Conservation (phyloP, 2,329 filamentous ascomycete species). For the Thyridium curvatum region DNA sequence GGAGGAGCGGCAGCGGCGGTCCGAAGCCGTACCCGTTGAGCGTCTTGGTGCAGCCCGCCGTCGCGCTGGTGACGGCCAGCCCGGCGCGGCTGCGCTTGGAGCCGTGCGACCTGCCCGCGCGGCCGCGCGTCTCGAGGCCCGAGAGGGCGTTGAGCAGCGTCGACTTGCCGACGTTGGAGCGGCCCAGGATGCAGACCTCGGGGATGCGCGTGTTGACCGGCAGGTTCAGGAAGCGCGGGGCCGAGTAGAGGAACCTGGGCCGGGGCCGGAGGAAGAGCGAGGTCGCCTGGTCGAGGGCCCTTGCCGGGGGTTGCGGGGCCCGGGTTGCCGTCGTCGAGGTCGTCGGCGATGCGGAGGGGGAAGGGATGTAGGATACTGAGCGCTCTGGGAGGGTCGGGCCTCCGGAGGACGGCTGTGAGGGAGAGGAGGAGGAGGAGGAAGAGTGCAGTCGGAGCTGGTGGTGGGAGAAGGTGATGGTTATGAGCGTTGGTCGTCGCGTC, state of each 20-base stretch:
- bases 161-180: conserved; percentile 86
- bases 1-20: conserved; percentile 22
- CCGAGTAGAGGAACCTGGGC: conserved; percentile 41
- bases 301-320: conserved; percentile 6
- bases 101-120: conserved; percentile 19
- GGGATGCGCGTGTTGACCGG: conserved; percentile 44
- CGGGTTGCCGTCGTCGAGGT: conserved; percentile 5
- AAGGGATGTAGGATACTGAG: background rate
- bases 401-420: no score
- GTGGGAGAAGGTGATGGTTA: no score
- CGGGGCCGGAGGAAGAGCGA: conserved; percentile 15
- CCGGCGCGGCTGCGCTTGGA: conserved; percentile 24
- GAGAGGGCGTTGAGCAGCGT: conserved; percentile 80
- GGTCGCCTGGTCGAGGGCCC: conserved; percentile 14
- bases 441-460: no score
- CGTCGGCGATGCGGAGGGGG: background rate
- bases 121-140: conserved; percentile 26
- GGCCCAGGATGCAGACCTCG: conserved; percentile 72
- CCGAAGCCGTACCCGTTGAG: conserved; percentile 54
- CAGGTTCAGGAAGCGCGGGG: conserved; percentile 40
- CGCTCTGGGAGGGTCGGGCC: background rate
- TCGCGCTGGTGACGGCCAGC: conserved; percentile 42
- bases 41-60: conserved; percentile 45
- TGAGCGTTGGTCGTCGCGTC: no score
- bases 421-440: no score